These are phyloP conservation scores for Populus hybrid DNA, from an alignment of 441 rosid species.

Conservation along the genomic window DNA sequence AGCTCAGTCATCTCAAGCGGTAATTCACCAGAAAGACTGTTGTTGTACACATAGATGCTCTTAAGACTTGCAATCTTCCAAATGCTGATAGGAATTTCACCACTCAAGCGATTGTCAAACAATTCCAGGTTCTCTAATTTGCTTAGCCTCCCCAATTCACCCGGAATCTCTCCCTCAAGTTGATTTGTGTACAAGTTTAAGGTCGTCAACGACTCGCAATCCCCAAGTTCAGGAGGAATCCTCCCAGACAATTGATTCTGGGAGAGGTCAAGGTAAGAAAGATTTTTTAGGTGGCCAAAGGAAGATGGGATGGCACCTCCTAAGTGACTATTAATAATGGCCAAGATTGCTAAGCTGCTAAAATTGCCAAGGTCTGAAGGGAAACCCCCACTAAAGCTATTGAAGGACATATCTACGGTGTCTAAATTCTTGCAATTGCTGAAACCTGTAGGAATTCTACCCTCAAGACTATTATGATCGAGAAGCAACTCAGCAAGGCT, in stretches of 20 bases:
- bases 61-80: conserved; percentile 66
- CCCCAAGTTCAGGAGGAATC: conserved; percentile 66
- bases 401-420: conserved; percentile 50
- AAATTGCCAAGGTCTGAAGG: conserved; percentile 63
- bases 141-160: conserved; percentile 47
- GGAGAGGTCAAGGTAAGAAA: conserved; percentile 42
- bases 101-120: conserved; percentile 52
- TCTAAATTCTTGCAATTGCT: conserved; percentile 43
- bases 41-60: conserved; percentile 43
- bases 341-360: conserved; percentile 40
- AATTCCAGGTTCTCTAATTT: conserved; percentile 46
- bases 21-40: conserved; percentile 63
- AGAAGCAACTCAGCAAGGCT: conserved; percentile 39
- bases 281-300: conserved; percentile 43
- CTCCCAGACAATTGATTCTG: conserved; percentile 58
- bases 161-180: conserved; percentile 66
- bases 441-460: conserved; percentile 48
- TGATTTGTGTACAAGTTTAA: conserved; percentile 46
- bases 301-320: conserved; percentile 66
- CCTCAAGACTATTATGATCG: conserved; percentile 45
- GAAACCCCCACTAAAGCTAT: conserved; percentile 48
- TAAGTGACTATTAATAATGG: conserved; percentile 39
- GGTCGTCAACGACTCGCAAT: conserved; percentile 51
- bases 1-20: conserved; percentile 61
- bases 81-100: conserved; percentile 59